Conservation (phyloP, 164 flowering plant species). For the Dillenia suffruticosa region DNA sequence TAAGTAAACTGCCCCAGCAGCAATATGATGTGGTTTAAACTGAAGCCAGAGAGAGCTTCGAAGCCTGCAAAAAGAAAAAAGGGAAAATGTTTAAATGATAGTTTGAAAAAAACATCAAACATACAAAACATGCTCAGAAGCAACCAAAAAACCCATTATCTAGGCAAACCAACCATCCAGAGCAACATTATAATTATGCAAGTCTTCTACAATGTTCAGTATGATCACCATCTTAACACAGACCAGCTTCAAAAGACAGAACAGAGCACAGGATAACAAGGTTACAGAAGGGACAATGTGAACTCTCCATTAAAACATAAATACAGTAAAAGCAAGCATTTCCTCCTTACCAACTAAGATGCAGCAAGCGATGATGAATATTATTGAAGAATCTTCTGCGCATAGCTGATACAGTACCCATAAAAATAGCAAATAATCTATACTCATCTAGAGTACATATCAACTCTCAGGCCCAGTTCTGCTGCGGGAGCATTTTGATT, state of each 20-base stretch:
- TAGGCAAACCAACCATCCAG: conserved; percentile 29
- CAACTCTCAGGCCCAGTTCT: conserved; percentile 34
- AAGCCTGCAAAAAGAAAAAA: conserved; percentile 26
- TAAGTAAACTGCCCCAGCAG: conserved; percentile 74
- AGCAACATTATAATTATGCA: conserved; percentile 16
- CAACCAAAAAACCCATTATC: background rate
- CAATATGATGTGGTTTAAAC: conserved; percentile 50
- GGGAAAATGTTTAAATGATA: no score
- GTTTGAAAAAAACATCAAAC: no score
- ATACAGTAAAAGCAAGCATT: conserved; percentile 9
- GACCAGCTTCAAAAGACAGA: conserved; percentile 16
- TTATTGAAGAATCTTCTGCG: conserved; percentile 51
- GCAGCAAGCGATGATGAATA: conserved; percentile 57
- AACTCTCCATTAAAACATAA: background rate
- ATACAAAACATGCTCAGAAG: no score
- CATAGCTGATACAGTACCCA: conserved; percentile 41
- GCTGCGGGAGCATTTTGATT: conserved; percentile 32
- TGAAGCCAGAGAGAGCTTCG: conserved; percentile 51
- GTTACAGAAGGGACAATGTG: background rate
- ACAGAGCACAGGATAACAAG: background rate
- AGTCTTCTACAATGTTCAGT: conserved; percentile 14
- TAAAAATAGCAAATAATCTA: conserved; percentile 35
- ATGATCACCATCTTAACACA: conserved; percentile 11
- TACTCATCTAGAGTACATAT: conserved; percentile 30
- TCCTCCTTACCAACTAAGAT: conserved; percentile 38